Percentiles rank a stretch among this genome's conserved stretches.
These are phyloP conservation scores for Xylaria nigripes DNA, from an alignment of 495 filamentous ascomycete species.

Conservation along the genomic window DNA sequence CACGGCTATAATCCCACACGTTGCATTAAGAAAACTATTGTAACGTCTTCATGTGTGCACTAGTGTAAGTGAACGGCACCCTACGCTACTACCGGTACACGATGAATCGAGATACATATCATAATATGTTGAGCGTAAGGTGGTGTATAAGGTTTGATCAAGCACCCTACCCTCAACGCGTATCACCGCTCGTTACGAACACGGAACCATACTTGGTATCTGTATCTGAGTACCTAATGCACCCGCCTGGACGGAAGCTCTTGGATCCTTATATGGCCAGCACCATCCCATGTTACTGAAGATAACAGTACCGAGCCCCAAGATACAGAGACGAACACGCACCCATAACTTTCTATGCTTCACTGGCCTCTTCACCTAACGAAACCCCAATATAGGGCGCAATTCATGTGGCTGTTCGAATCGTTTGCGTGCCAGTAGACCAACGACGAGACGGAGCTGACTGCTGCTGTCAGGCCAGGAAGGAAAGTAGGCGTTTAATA, in stretches of 20 bases:
- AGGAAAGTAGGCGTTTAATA: neutral
- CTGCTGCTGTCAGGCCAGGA: neutral
- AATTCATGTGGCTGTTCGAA: neutral
- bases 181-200: neutral
- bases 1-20: too few species aligned
- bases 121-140: too few species aligned
- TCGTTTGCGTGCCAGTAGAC: neutral
- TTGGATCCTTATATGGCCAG: neutral
- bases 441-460: neutral
- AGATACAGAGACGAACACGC: neutral
- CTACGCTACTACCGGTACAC: too few species aligned
- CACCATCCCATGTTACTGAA: neutral
- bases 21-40: neutral
- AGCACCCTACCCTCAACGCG: neutral
- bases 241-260: neutral
- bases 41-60: neutral
- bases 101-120: neutral
- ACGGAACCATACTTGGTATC: neutral
- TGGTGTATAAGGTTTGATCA: neutral
- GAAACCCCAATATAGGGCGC: neutral
- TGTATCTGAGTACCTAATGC: neutral
- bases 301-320: neutral
- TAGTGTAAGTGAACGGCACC: too few species aligned
- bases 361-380: neutral
- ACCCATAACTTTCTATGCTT: neutral